Evolutionary conservation across 2,329 filamentous ascomycete genomes (phyloP).

Genomic region (Zymoseptoria tritici): DNA sequence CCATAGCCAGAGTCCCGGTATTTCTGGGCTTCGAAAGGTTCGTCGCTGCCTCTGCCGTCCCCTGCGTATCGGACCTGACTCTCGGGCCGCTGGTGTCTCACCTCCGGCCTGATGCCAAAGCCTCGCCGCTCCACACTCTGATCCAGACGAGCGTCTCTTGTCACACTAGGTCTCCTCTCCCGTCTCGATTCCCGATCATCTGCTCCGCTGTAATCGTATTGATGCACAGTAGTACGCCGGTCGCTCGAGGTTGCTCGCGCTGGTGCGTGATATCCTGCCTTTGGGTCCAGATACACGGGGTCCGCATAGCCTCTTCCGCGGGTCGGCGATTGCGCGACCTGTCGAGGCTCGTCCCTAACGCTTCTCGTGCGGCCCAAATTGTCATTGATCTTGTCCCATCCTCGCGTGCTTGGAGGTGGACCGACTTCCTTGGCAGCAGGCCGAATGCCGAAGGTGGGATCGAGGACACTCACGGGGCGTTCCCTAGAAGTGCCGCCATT

Average conservation of each 20-base stretch:
- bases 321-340: slow-evolving; percentile 22
- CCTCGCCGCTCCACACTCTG: slow-evolving; percentile 39
- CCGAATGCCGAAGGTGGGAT: slow-evolving; percentile 26
- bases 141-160: slow-evolving; percentile 32
- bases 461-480: slow-evolving; percentile 40
- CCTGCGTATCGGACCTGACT: slow-evolving; percentile 24
- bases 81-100: slow-evolving; percentile 4
- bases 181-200: slow-evolving; percentile 35
- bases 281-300: slow-evolving; percentile 17
- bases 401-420: slow-evolving; percentile 62
- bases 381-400: slow-evolving; percentile 61
- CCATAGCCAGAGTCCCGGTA: slow-evolving; percentile 24
- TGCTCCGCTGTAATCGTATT: slow-evolving; percentile 40
- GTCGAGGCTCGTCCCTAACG: slow-evolving; percentile 34
- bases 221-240: slow-evolving; percentile 40
- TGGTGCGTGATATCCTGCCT: slow-evolving; percentile 34
- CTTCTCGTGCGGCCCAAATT: slow-evolving; percentile 36
- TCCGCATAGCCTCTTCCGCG: slow-evolving; percentile 20
- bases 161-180: slow-evolving; percentile 31
- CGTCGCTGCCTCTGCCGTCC: slow-evolving; percentile 31
- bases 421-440: slow-evolving; percentile 31
- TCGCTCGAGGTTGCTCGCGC: slow-evolving; percentile 33
- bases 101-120: slow-evolving; percentile 37
- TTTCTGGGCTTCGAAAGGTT: slow-evolving; percentile 34
- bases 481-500: slow-evolving; percentile 30